Base-by-base conservation (phyloP, 441 rosid species). In the Eutrema salsugineum region DNA sequence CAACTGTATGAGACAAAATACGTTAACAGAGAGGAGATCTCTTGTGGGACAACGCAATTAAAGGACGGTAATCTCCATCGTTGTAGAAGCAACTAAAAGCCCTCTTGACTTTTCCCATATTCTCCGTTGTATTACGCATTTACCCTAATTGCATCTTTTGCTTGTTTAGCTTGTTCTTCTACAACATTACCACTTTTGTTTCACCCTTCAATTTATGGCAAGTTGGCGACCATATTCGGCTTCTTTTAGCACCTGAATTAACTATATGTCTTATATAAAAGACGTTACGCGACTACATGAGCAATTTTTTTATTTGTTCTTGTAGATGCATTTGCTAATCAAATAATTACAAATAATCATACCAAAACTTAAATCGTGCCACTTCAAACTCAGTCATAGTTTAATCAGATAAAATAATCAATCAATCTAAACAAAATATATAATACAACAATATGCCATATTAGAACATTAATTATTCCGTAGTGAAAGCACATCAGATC, bases 11-110 rank as follows among this genome's bases (percentile, higher is more conserved):
- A 50, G 62, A 50, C 68, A 49, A 50, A 60, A n/a, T 0, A 12
- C 39, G 53, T 39, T 14, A 62, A 39, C 14, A 14, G 16, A 33
- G 74, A 59, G 28, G 59, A 48, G 74, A 61, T 70, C 60, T 60
- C n/a, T 19, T 27, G 62, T 71, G 68, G 54, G 62, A 51, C 62
- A 61, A 71, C 3, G 49, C 63, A 63, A 54, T 54, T 40, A 27
- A 63, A 39, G 16, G 46, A 11, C 32, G 63, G 30, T 20, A 4
- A 36, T 36, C 63, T 38, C 63, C 46, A 1, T 71, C 68, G 68
- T 30, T 61, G 61, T 40, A 50, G 63, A 71, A 62, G 69, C 69
- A 71, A 71, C 75, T 51, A 51, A 42, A 62, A 48, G 15, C 10
- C 19, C n/a, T 54, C 38, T 63, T 63, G 39, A 63, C 55, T 42